phyloP scores from a whole-genome alignment of 2,329 filamentous ascomycete species.

The Talaromyces albobiverticillius region DNA sequence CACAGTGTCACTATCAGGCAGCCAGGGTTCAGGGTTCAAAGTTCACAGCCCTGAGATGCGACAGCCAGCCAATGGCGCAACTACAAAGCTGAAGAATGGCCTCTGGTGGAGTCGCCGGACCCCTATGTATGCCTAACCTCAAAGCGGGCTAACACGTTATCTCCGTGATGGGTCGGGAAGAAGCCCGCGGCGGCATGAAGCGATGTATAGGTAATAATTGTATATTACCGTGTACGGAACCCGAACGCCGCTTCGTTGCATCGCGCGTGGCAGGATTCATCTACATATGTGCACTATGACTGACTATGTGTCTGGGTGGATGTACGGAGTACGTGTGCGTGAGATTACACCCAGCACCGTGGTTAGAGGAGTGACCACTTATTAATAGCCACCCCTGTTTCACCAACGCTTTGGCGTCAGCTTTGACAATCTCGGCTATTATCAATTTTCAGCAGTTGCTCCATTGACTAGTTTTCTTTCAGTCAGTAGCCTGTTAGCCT shows the following conservation, averaged over 20 bases:
- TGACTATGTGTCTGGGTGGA: no score
- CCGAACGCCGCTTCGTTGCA: neutral
- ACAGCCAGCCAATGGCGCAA: no score
- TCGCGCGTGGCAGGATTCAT: neutral
- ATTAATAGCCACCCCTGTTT: neutral
- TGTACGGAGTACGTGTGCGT: no score
- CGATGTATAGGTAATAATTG: neutral
- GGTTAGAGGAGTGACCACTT: neutral
- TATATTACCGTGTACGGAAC: neutral
- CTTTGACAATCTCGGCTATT: neutral
- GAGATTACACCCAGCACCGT: neutral
- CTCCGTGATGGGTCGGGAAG: neutral
- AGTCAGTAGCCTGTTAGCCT: no score
- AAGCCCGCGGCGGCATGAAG: neutral
- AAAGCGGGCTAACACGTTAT: neutral
- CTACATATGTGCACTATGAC: no score
- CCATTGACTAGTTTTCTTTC: neutral
- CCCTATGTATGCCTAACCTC: neutral
- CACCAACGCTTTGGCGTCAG: neutral
- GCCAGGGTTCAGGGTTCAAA: slow-evolving; percentile 9
- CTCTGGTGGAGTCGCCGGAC: neutral
- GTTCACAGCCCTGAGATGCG: no score
- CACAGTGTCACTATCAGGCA: slow-evolving; percentile 1
- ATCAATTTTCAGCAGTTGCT: neutral
- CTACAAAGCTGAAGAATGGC: slow-evolving; percentile 3